Evolutionary conservation across 2,329 filamentous ascomycete species (phyloP), one percentile per base, ranked within the genome.

Genomic region (Pseudocercospora crystallina): DNA sequence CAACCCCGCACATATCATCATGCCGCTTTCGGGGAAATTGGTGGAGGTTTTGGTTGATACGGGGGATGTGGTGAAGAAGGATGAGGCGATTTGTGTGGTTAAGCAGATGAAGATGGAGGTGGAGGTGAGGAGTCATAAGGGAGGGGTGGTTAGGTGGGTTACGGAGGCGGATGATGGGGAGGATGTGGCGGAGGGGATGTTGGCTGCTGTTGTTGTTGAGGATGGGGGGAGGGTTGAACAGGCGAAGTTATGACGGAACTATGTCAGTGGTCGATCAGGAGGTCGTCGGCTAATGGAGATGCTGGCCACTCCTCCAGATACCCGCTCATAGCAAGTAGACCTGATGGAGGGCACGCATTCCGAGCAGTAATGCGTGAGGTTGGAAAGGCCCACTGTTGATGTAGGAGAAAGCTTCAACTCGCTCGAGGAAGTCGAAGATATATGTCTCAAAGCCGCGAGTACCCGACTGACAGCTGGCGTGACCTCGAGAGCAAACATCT

Each of bases 21-120:
- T 84, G 7, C 81, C 81, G 0, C 76, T 85, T 11, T 74, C 79
- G 0, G 83, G 82, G 0, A 82, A 80, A 51, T 57, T 85, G 20
- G 76, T 84, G 1, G 82, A 85, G 62, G 68, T 85, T 1, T 60
- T 80, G 2, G 80, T 85, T 0, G 73, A 79, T 5, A 73, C 74
- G 3, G 79, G 79, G 0, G 77, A 82, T 51, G 57, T 64, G 5
- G 68, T 82, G 0, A 64, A 63, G 14, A 70, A 77, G 53, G 79
- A 80, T 1, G 76, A 84, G 34, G 68, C 78, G 0, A 69, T 85
- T 57, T 79, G 71, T 7, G 80, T 85, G 13, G 76, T 85, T 14
- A 79, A 80, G 65, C 82, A 85, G 66, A 85, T 85, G 81, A 85
- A 85, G 67, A 86, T 85, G 82, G 83, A 86, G 57, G 66, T 85